A percentile compares a stretch with the other conserved stretches of the same genome.
phyloP scores from a whole-genome alignment of 768 basidiomycete species.

The Trametes sanguinea region DNA sequence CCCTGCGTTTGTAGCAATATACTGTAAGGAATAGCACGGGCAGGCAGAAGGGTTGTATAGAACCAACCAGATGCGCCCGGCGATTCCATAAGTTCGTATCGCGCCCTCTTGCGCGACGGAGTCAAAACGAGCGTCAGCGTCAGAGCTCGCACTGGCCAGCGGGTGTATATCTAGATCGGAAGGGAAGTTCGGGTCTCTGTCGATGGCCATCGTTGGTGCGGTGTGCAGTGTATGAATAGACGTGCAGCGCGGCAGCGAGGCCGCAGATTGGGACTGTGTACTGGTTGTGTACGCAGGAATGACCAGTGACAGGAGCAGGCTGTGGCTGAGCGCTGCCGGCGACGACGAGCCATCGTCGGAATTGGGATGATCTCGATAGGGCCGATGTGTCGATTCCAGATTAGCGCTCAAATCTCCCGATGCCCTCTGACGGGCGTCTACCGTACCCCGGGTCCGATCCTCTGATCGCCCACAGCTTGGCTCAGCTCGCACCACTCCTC shows the following conservation, averaged over 20 bases:
- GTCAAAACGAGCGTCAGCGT: conserved; percentile 32
- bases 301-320: no score
- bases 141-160: neutral
- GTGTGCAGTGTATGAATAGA: neutral
- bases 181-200: conserved; percentile 47
- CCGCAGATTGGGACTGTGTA: neutral
- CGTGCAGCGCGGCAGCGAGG: neutral
- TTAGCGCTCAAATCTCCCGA: conserved; percentile 5
- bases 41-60: neutral
- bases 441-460: neutral
- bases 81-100: conserved; percentile 77
- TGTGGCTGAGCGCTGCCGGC: neutral
- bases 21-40: no score
- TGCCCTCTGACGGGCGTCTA: neutral
- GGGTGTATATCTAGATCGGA: conserved; percentile 44
- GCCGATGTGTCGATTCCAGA: neutral
- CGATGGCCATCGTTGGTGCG: neutral
- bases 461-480: neutral
- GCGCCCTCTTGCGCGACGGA: conserved; percentile 50
- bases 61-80: conserved; percentile 77
- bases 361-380: conserved; percentile 7
- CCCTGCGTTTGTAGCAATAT: conserved; percentile 22
- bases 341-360: neutral
- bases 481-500: neutral
- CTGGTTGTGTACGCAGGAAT: no score